Evolutionary conservation across 331 rosid species (phyloP).

Genomic region (Cydonia oblonga): DNA sequence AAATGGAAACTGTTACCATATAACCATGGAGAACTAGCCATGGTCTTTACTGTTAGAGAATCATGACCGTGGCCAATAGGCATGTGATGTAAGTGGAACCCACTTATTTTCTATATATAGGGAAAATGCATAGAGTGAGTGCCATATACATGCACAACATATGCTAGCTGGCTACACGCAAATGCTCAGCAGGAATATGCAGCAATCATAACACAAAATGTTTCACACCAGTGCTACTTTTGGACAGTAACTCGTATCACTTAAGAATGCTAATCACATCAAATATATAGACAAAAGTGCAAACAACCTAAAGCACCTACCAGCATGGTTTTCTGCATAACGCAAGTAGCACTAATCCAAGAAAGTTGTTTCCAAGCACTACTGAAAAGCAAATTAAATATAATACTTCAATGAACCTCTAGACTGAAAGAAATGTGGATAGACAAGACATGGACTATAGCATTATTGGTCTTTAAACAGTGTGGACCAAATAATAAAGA

Average conservation of each 20-base stretch:
- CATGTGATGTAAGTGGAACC: neutral
- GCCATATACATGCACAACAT: neutral
- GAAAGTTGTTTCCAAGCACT: neutral
- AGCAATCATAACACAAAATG: neutral
- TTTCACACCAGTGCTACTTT: neutral
- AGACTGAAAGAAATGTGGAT: neutral
- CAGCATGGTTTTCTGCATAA: neutral
- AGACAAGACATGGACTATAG: neutral
- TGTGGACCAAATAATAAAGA: too few relatives aligned
- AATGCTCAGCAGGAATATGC: neutral
- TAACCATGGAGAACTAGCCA: neutral
- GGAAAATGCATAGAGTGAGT: neutral
- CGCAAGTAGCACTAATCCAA: neutral
- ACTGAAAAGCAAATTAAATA: neutral
- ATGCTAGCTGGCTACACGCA: neutral
- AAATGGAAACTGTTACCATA: neutral
- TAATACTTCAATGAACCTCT: neutral
- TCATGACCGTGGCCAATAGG: conserved; percentile 1
- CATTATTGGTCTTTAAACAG: too few relatives aligned
- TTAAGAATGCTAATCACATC: neutral
- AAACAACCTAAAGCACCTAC: neutral
- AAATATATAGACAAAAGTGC: neutral
- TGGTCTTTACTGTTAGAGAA: neutral
- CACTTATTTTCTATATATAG: neutral
- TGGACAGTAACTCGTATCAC: neutral